These are phyloP conservation scores for Neohortaea acidophila DNA, from an alignment of 495 filamentous ascomycete species.

Conservation along the genomic window DNA sequence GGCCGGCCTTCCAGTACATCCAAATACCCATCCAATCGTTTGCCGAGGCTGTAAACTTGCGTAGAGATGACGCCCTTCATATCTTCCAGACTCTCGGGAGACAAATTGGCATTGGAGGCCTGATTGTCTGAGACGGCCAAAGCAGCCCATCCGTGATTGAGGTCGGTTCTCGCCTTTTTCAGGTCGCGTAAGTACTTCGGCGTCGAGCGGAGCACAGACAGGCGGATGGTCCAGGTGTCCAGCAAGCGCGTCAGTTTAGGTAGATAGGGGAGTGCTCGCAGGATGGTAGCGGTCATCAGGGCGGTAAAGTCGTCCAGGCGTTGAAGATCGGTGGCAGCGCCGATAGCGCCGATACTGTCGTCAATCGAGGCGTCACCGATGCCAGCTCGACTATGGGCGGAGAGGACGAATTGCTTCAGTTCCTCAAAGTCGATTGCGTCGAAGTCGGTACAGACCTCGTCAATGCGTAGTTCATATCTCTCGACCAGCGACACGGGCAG, in stretches of 20 bases:
- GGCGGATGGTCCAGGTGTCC: conserved; percentile 58
- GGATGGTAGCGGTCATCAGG: conserved; percentile 70
- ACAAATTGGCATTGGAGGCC: conserved; percentile 5
- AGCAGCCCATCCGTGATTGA: conserved; percentile 41
- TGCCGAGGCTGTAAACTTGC: conserved; percentile 55
- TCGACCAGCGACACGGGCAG: conserved; percentile 45
- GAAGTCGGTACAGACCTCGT: conserved; percentile 62
- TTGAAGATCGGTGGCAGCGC: conserved; percentile 26
- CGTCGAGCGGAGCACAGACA: conserved; percentile 55
- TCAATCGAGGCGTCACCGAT: conserved; percentile 41
- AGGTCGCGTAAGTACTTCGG: conserved; percentile 55
- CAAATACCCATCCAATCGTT: conserved; percentile 63
- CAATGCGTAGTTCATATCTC: conserved; percentile 55
- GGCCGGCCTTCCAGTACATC: conserved; percentile 67
- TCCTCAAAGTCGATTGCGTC: conserved; percentile 74
- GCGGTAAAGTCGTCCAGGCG: conserved; percentile 74
- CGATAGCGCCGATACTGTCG: conserved; percentile 31
- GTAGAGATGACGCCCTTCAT: conserved; percentile 39
- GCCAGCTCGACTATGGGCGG: conserved; percentile 50
- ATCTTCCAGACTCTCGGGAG: conserved; percentile 10
- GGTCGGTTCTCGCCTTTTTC: conserved; percentile 30
- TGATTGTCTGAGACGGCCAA: conserved; percentile 16
- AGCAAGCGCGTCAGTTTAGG: conserved; percentile 54
- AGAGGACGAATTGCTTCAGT: conserved; percentile 74
- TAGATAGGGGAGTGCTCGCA: conserved; percentile 74